Conservation (phyloP, 257 asterid genomes). For the Salvia miltiorrhiza region DNA sequence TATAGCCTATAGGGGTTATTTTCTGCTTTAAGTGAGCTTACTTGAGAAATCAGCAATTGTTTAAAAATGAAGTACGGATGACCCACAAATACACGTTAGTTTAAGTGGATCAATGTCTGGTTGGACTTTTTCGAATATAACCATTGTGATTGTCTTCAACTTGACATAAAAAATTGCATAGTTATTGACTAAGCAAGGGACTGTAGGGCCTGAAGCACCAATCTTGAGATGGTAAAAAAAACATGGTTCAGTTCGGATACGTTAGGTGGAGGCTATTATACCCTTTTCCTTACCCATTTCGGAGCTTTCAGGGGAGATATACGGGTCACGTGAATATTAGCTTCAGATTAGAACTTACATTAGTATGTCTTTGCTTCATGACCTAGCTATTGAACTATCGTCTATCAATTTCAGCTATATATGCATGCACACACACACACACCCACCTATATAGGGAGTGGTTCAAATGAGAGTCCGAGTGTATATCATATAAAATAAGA, state of each 20-base stretch:
- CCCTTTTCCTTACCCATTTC: background rate
- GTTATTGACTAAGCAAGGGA: background rate
- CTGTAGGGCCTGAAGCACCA: background rate
- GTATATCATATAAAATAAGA: too few species aligned
- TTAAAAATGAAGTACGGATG: background rate
- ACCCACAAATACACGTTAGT: background rate
- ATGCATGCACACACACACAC: background rate
- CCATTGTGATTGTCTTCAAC: background rate
- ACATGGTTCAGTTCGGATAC: background rate
- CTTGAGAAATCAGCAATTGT: slow-evolving; percentile 4
- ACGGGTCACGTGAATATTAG: background rate
- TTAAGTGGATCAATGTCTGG: background rate
- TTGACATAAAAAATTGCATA: background rate
- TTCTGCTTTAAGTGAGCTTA: background rate
- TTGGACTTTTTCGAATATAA: background rate
- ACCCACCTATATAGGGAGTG: background rate
- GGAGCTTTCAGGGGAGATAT: background rate
- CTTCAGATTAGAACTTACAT: background rate
- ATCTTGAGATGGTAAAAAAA: background rate
- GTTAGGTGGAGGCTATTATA: background rate
- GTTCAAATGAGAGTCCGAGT: too few species aligned
- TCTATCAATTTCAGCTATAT: background rate
- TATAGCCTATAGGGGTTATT: too few species aligned
- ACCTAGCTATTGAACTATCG: background rate
- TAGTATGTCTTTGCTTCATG: background rate